Evolutionary conservation across 805 yeast genomes (phyloP).

Genomic region (Danielia oregonensis): DNA sequence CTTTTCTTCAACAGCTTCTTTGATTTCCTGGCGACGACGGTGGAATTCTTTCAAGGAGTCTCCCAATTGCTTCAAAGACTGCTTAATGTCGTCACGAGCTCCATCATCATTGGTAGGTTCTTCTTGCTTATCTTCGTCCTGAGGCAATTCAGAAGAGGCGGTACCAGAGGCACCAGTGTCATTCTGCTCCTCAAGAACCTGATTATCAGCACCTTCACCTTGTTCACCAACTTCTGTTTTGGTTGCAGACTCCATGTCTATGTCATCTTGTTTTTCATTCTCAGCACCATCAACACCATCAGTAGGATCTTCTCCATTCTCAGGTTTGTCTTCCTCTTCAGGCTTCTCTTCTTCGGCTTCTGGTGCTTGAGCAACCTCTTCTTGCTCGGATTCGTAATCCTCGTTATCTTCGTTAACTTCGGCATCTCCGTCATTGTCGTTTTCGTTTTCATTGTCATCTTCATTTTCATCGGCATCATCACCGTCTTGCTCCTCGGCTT

Average conservation of each 20-base stretch:
- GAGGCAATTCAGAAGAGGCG: constrained; percentile 35
- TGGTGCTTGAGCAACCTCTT: constrained; percentile 28
- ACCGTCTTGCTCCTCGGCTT: constrained; percentile 18
- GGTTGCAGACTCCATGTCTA: constrained; percentile 55
- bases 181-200: constrained; percentile 54
- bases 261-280: constrained; percentile 37
- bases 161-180: constrained; percentile 68
- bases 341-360: constrained; percentile 41
- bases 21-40: constrained; percentile 82
- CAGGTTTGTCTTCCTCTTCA: constrained; percentile 27
- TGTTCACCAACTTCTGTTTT: constrained; percentile 58
- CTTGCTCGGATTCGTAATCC: constrained; percentile 16
- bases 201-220: constrained; percentile 59
- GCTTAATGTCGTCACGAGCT: constrained; percentile 65
- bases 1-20: constrained; percentile 51
- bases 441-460: constrained; percentile 22
- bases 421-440: no score
- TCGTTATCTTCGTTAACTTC: constrained; percentile 29
- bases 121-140: constrained; percentile 35
- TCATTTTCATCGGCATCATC: constrained; percentile 20
- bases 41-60: constrained; percentile 90
- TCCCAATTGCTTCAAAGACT: constrained; percentile 83
- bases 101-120: constrained; percentile 42
- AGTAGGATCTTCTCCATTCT: constrained; percentile 27
- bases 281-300: constrained; percentile 58